Evolutionary conservation across 169 alveolate genomes (phyloP), one percentile per base, ranked within the genome.

Genomic region (Plasmodium gonderi): DNA sequence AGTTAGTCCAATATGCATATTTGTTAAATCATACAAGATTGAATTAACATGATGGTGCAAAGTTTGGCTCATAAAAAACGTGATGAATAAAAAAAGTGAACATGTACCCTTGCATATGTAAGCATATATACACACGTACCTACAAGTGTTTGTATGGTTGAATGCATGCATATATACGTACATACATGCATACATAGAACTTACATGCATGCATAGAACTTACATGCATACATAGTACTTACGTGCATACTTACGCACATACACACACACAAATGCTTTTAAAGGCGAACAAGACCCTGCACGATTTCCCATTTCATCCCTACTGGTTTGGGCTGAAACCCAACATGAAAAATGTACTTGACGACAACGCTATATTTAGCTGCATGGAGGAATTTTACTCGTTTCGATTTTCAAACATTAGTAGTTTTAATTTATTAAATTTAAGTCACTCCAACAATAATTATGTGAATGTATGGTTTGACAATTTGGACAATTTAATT

Each of bases 301-400:
- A 85, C 45, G 92, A 85, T 77, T 85, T 85, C 67, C 92, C 92
- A 11, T 85, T 72, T 77, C 92, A 85, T 26, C 31, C 68, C 64
- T 85, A 74, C 78, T 85, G 92, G 92, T 85, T 85, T 77, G 92
- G 92, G 9, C 26, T 74, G 69, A 85, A 54, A 29, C 92, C 92
- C 23, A 75, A 77, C 79, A 51, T 85, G 78, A 85, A 75, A 74
- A 49, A 72, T 54, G 12, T 85, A 23, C 40, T 17, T 31, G 79
- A 74, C 67, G 67, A 40, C 17, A 51, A 85, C 78, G 64, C 44
- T 65, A 85, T 23, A 3, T 85, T 85, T 33, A 85, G 85, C 49
- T 85, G 92, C 29, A 23, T 85, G 45, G 92, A 85, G 78, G 92
- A 85, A 74, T 74, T 85, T 64, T 85, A 85, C 65, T 64, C 67